These are phyloP conservation scores for Gossypium thurberi DNA, from an alignment of 345 rosid genomes.

Conservation along the genomic window DNA sequence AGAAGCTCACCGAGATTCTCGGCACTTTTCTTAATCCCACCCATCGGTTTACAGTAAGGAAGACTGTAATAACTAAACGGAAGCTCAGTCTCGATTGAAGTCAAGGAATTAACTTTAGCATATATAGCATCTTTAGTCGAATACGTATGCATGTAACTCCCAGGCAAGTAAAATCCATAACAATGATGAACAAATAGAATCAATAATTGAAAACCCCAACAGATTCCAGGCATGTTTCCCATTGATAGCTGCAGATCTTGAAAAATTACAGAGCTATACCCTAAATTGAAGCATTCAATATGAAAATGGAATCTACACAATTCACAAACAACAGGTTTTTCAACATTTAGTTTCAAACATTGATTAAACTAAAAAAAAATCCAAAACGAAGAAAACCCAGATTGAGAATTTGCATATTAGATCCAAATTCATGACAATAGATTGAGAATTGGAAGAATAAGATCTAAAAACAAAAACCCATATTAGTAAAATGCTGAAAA, in stretches of 20 bases:
- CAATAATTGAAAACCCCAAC: conserved; percentile 35
- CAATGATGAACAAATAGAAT: conserved; percentile 35
- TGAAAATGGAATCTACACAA: background rate
- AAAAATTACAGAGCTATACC: conserved; percentile 6
- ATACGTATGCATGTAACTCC: conserved; percentile 83
- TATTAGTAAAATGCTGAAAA: background rate
- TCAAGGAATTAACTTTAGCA: conserved; percentile 80
- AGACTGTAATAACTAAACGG: conserved; percentile 78
- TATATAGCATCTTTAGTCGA: conserved; percentile 35
- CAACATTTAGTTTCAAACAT: conserved; percentile 1
- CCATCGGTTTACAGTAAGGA: conserved; percentile 61
- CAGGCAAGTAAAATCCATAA: conserved; percentile 75
- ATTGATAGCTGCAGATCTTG: conserved; percentile 14
- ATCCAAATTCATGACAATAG: background rate
- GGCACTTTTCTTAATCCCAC: conserved; percentile 60
- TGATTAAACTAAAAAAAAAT: background rate
- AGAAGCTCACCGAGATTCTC: conserved; percentile 92
- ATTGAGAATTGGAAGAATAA: background rate
- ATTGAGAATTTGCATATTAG: background rate
- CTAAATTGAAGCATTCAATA: conserved; percentile 11
- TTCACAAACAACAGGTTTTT: background rate
- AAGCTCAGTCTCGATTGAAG: conserved; percentile 89
- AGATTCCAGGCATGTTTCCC: conserved; percentile 28
- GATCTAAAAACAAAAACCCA: background rate
- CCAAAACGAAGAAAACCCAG: background rate